A percentile compares a stretch with the other conserved stretches of the same genome.
Evolutionary conservation across 2,329 filamentous ascomycete genomes (phyloP).

Genomic region (Beauveria medogensis): DNA sequence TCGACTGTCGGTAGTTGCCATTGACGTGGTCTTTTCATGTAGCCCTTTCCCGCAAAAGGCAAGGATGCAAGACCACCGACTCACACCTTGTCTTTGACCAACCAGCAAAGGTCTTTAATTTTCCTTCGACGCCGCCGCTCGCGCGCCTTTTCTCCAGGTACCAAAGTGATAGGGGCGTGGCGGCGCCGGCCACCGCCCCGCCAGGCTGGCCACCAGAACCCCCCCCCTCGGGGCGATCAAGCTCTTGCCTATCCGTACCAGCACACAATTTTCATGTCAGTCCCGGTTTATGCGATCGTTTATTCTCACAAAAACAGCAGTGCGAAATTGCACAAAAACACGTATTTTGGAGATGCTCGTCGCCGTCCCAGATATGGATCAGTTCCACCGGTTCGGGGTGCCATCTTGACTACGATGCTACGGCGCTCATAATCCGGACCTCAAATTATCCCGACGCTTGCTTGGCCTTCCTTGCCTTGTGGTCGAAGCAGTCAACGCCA

Average conservation of each 20-base stretch:
- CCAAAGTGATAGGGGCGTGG: background rate
- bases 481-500: background rate
- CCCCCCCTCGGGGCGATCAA: background rate
- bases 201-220: background rate
- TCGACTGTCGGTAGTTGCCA: background rate
- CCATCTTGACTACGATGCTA: background rate
- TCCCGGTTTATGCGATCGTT: background rate
- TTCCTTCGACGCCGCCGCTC: slow-evolving; percentile 1
- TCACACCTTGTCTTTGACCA: background rate
- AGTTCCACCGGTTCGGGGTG: too few species aligned
- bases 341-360: background rate
- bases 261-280: background rate
- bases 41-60: background rate
- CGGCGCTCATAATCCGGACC: background rate
- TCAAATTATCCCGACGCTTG: background rate
- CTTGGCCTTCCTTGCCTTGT: background rate
- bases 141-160: background rate
- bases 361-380: background rate
- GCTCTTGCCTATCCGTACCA: background rate
- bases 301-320: background rate
- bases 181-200: background rate
- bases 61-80: background rate
- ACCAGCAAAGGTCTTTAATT: background rate
- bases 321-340: background rate
- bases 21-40: background rate